Base-by-base conservation (phyloP, 2,329 filamentous ascomycete species). In the Neonectria neomacrospora region DNA sequence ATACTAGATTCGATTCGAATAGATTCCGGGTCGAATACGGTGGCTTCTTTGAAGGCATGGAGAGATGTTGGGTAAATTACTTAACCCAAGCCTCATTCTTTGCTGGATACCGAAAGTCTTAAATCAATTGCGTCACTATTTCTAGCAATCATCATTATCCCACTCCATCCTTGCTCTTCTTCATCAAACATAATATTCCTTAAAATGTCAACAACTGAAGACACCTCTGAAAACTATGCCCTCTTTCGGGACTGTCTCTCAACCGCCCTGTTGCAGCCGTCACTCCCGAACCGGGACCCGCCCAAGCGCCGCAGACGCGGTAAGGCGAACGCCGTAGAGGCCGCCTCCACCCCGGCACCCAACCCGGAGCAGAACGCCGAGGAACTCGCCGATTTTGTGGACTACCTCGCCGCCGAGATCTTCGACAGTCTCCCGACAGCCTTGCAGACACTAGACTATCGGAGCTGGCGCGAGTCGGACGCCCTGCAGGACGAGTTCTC, bases 301-400 rank as follows among this genome's bases (percentile, higher is more conserved):
- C 70, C 67, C 7, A 85, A 83, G 65, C 82, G 84, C 62, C 83
- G 81, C 54, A 73, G 81, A 48, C 71, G 74, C 56, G 66, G 67
- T 45, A 75, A 73, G 59, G 57, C 58, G 47, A 55, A 54, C 37
- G 44, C 65, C 20, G 54, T 51, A 18, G 61, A 68, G 32, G 20
- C 64, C 44, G 34, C 63, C 44, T 55, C 60, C 61, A 61, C 63
- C 23, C 64, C 65, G 56, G 59, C 34, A 9, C 58, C 61, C 26
- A 61, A 69, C 26, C 56, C 68, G 58, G 58, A 59, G 59, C 63
- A 58, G 42, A 74, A 87, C 68, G 86, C 86, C 5, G 90, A 91
- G 69, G 92, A 94, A 58, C 79, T 96, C 22, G 86, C 88, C 26
- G 93, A 96, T 1, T 96, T 96, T 77, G 88, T 92, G 57, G 89